Conservation (phyloP, 257 asterid species). For the Plantago elongata region DNA sequence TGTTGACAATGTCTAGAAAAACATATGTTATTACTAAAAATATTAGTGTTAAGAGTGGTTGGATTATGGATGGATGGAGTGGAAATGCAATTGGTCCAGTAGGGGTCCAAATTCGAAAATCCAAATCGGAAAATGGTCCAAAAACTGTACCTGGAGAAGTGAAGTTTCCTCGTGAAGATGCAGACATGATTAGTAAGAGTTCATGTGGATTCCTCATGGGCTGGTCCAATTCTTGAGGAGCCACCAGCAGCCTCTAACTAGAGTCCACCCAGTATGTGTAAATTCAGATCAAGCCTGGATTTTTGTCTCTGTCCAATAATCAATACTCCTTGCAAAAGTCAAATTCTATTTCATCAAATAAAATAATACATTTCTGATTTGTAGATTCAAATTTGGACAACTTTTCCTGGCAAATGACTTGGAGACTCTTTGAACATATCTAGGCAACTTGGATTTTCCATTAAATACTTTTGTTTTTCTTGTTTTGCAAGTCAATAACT, state of each 20-base stretch:
- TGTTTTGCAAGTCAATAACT: too few relatives aligned
- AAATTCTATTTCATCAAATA: background rate
- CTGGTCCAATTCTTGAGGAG: slow-evolving; percentile 7
- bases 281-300: background rate
- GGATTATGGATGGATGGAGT: background rate
- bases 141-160: background rate
- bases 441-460: too few relatives aligned
- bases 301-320: background rate
- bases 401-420: too few relatives aligned
- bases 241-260: background rate
- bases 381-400: background rate
- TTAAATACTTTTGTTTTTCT: too few relatives aligned
- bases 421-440: too few relatives aligned
- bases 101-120: slow-evolving; percentile 18
- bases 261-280: too few relatives aligned
- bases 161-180: background rate
- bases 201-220: slow-evolving; percentile 31
- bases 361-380: background rate
- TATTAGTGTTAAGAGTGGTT: background rate
- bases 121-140: slow-evolving; percentile 23
- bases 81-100: slow-evolving; percentile 32
- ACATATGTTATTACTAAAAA: too few relatives aligned
- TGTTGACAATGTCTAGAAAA: too few relatives aligned
- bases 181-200: background rate
- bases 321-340: background rate